These are phyloP conservation scores for Exophiala dermatitidis DNA, from an alignment of 2,329 filamentous ascomycete genomes.

Conservation along the genomic window DNA sequence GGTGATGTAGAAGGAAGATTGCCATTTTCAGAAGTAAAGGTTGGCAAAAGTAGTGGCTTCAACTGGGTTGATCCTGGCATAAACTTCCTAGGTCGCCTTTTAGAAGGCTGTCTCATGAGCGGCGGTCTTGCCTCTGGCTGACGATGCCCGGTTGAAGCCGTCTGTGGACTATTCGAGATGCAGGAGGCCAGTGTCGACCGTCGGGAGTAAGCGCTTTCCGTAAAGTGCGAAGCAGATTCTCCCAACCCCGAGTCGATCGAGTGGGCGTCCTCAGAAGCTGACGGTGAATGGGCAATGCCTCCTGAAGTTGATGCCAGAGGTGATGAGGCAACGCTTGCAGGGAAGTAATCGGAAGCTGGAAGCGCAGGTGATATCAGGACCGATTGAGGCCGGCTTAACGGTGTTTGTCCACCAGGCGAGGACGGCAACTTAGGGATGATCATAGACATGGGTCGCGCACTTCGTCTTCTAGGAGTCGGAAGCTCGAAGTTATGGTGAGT, in stretches of 20 bases:
- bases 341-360: conserved; percentile 13
- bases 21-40: conserved; percentile 23
- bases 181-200: conserved; percentile 15
- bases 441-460: conserved; percentile 29
- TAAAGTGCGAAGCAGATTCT: conserved; percentile 24
- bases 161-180: conserved; percentile 10
- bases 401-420: conserved; percentile 25
- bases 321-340: conserved; percentile 11
- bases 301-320: conserved; percentile 5
- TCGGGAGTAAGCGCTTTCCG: conserved; percentile 23
- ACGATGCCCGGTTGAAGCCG: not conserved
- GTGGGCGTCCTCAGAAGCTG: conserved; percentile 13
- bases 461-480: conserved; percentile 22
- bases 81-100: conserved; percentile 32
- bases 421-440: conserved; percentile 28
- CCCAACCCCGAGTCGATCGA: conserved; percentile 27
- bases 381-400: conserved; percentile 21
- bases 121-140: conserved; percentile 7
- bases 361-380: conserved; percentile 15
- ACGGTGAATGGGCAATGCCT: conserved; percentile 3
- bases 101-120: conserved; percentile 16
- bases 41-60: conserved; percentile 32
- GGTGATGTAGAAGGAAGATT: conserved; percentile 18
- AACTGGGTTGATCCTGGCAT: conserved; percentile 32
- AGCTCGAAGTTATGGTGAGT: conserved; percentile 20